Percentiles rank a stretch among this genome's conserved stretches.
Evolutionary conservation across 148 eudicot species (phyloP).

Genomic region (Rhododendron simsii): DNA sequence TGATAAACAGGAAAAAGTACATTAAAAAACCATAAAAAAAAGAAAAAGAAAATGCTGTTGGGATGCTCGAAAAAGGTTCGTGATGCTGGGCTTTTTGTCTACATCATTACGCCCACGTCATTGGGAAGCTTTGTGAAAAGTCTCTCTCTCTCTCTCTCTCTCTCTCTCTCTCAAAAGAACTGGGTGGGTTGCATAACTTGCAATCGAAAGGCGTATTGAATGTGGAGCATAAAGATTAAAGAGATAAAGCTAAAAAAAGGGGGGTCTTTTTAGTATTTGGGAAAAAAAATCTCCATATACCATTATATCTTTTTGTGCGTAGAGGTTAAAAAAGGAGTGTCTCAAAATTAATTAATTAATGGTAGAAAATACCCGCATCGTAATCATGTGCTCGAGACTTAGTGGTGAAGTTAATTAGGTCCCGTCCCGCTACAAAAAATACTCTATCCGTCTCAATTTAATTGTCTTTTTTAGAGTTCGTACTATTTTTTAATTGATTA

Average conservation of each 20-base stretch:
- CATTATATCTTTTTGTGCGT: background rate
- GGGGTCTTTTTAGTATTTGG: background rate
- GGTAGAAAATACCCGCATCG: background rate
- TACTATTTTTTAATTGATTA: too few relatives aligned
- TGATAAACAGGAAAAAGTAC: background rate
- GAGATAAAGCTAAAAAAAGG: constrained; percentile 25
- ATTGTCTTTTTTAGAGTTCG: too few relatives aligned
- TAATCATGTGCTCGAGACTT: background rate
- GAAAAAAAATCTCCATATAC: background rate
- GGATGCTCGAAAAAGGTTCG: constrained; percentile 27
- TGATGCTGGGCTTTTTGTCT: constrained; percentile 62
- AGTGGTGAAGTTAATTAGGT: background rate
- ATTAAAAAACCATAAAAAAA: background rate
- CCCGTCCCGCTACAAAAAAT: too few relatives aligned
- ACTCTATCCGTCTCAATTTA: too few relatives aligned
- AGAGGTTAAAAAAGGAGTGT: background rate
- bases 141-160: background rate
- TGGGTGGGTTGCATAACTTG: constrained; percentile 21
- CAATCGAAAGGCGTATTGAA: constrained; percentile 4
- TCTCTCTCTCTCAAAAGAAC: constrained; percentile 7
- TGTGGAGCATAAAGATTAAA: constrained; percentile 9
- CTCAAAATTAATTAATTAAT: background rate
- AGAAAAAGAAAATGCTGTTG: background rate
- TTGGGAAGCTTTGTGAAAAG: constrained; percentile 24
- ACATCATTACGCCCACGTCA: constrained; percentile 50